Conservation (phyloP, 345 rosid species). For the Heritiera littoralis region DNA sequence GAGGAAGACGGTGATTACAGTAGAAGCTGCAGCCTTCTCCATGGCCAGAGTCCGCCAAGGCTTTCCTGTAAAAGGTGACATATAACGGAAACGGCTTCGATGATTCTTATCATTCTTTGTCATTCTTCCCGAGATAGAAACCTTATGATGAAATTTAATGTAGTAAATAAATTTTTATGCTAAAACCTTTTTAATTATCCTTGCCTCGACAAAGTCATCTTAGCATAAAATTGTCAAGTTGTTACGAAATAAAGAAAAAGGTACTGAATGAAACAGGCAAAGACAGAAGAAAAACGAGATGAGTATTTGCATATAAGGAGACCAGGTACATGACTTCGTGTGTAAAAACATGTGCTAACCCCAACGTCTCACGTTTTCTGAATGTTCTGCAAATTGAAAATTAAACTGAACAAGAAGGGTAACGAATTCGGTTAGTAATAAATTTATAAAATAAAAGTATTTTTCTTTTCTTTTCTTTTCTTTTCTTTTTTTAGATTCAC, state of each 20-base stretch:
- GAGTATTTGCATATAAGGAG: neutral
- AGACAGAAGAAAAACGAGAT: neutral
- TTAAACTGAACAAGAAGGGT: neutral
- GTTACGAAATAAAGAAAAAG: neutral
- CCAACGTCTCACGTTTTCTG: neutral
- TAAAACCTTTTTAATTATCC: too few species aligned
- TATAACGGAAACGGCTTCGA: neutral
- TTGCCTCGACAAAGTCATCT: too few species aligned
- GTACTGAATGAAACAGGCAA: neutral
- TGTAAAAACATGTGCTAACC: neutral
- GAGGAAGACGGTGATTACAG: neutral
- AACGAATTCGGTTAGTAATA: neutral
- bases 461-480: too few species aligned
- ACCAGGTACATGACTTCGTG: neutral
- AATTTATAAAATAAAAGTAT: too few species aligned
- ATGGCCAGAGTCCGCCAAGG: neutral
- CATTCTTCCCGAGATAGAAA: neutral
- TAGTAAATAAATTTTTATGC: too few species aligned
- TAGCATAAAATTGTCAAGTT: neutral
- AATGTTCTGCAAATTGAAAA: neutral
- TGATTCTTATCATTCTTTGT: neutral
- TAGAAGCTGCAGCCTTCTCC: neutral
- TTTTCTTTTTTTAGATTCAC: neutral
- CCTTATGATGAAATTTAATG: neutral
- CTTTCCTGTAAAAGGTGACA: neutral